phyloP scores from a whole-genome alignment of 2,329 filamentous ascomycete genomes.

The Cladosporium sp. region DNA sequence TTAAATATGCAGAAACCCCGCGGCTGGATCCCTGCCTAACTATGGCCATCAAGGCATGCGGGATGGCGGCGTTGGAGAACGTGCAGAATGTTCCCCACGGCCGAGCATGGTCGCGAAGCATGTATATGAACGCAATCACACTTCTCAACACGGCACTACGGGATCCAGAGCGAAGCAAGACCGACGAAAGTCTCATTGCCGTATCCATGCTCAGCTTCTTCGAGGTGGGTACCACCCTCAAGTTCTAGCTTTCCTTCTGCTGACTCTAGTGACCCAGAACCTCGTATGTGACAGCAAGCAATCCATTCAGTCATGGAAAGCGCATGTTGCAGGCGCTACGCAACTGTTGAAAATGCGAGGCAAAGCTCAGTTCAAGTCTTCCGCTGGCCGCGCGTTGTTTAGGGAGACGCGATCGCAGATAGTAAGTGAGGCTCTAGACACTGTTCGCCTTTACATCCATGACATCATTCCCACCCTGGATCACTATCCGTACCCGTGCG shows the following conservation, averaged over 20 bases:
- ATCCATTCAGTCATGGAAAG: slow-evolving; percentile 33
- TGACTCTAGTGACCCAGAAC: slow-evolving; percentile 14
- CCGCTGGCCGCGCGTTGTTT: slow-evolving; percentile 23
- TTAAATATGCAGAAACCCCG: slow-evolving; percentile 13
- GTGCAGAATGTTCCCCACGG: slow-evolving; percentile 19
- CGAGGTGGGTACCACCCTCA: slow-evolving; percentile 23
- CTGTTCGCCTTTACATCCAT: not conserved
- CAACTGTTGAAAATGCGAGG: slow-evolving; percentile 31
- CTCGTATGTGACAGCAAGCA: slow-evolving; percentile 26
- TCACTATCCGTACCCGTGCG: not conserved
- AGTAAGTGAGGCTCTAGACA: slow-evolving; percentile 1
- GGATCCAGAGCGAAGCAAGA: slow-evolving; percentile 24
- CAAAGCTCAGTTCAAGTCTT: slow-evolving; percentile 23
- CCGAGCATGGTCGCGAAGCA: slow-evolving; percentile 19
- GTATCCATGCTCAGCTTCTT: slow-evolving; percentile 33
- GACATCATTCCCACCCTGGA: not conserved
- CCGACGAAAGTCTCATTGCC: slow-evolving; percentile 30
- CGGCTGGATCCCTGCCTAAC: slow-evolving; percentile 22
- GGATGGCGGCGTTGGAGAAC: slow-evolving; percentile 27
- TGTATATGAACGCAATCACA: slow-evolving; percentile 28
- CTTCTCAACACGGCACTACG: slow-evolving; percentile 28
- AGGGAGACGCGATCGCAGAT: slow-evolving; percentile 25
- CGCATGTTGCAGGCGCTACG: slow-evolving; percentile 32
- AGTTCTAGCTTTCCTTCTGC: not conserved
- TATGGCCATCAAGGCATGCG: slow-evolving; percentile 27